phyloP scores from a whole-genome alignment of 2,329 filamentous ascomycete species.

The Coleophoma cylindrospora region DNA sequence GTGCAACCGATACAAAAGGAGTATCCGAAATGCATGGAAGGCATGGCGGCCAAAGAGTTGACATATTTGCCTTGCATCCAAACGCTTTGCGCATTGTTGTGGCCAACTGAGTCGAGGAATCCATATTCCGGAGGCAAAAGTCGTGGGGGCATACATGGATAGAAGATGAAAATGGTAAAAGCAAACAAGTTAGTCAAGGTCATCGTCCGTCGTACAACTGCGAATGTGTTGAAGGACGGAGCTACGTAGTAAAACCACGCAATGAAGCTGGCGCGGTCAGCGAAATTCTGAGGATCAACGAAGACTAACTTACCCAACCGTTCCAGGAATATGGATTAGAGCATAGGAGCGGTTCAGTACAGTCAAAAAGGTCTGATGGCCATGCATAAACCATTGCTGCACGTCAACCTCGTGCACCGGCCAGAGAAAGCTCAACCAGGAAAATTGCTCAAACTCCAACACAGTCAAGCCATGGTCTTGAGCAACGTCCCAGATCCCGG shows the following conservation, averaged over 20 bases:
- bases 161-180: constrained; percentile 45
- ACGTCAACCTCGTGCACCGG: constrained; percentile 46
- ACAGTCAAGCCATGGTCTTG: constrained; percentile 49
- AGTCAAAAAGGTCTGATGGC: constrained; percentile 46
- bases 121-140: constrained; percentile 43
- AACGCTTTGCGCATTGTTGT: constrained; percentile 41
- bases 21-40: constrained; percentile 49
- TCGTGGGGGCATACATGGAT: constrained; percentile 47
- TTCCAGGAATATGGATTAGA: constrained; percentile 55
- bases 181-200: constrained; percentile 48
- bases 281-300: not conserved
- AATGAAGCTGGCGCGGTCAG: constrained; percentile 43
- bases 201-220: constrained; percentile 40
- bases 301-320: constrained; percentile 41
- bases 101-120: constrained; percentile 44
- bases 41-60: constrained; percentile 46
- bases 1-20: constrained; percentile 47
- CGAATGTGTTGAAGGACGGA: constrained; percentile 40
- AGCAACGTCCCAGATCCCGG: constrained; percentile 47
- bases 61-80: constrained; percentile 46
- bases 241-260: constrained; percentile 60
- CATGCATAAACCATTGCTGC: constrained; percentile 51
- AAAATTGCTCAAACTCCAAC: constrained; percentile 48
- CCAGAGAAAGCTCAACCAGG: constrained; percentile 44
- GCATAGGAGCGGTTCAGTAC: constrained; percentile 54